A percentile compares a stretch with the other conserved stretches of the same genome.
phyloP scores from a whole-genome alignment of 352 stramenopile species.

The Globisporangium middletonii region DNA sequence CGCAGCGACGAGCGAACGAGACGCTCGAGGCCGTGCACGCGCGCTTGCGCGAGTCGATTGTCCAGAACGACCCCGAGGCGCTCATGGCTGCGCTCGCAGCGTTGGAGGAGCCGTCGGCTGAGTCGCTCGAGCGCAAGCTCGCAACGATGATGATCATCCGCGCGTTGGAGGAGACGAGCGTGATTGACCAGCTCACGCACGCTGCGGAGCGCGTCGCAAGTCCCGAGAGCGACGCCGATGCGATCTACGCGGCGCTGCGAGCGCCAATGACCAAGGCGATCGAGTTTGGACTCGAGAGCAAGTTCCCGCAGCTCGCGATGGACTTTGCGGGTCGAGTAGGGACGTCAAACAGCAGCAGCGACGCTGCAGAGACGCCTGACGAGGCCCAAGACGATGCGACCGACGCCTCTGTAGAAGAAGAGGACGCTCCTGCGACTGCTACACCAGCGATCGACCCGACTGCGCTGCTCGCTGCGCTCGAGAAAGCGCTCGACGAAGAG shows the following conservation, averaged over 20 bases:
- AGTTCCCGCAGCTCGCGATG: conserved; percentile 31
- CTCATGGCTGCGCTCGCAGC: conserved; percentile 67
- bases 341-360: background rate
- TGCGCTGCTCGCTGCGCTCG: conserved; percentile 37
- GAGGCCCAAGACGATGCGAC: background rate
- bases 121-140: conserved; percentile 70
- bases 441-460: conserved; percentile 24
- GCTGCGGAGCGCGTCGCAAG: conserved; percentile 10
- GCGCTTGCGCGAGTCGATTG: conserved; percentile 53
- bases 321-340: conserved; percentile 3
- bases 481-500: conserved; percentile 61
- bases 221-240: conserved; percentile 10
- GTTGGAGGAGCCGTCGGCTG: conserved; percentile 51
- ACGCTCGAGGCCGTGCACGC: conserved; percentile 37
- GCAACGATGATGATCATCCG: conserved; percentile 81
- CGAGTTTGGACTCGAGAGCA: conserved; percentile 48
- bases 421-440: background rate
- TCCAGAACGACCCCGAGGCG: conserved; percentile 53
- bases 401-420: background rate
- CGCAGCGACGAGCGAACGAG: conserved; percentile 30
- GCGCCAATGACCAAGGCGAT: conserved; percentile 41
- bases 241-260: conserved; percentile 25
- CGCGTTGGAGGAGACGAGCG: conserved; percentile 67
- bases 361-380: background rate
- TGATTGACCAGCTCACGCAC: conserved; percentile 40